phyloP scores from a whole-genome alignment of 2,329 filamentous ascomycete genomes.

The Trichoderma sp. region DNA sequence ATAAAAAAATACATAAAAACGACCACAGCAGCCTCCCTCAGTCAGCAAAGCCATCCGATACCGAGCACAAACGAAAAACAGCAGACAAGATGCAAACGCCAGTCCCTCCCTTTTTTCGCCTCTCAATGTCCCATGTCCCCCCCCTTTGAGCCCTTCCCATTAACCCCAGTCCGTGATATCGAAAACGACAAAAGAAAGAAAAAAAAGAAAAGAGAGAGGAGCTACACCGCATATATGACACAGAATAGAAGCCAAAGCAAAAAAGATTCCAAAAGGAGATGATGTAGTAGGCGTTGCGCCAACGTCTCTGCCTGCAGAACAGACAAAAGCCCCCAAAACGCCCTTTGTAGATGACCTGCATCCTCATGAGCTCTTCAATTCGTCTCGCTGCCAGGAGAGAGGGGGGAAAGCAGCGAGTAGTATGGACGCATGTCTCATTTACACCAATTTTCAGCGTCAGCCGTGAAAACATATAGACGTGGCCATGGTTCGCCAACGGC shows the following conservation, averaged over 20 bases:
- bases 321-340: background rate
- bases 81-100: constrained; percentile 9
- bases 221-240: constrained; percentile 6
- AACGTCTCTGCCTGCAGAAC: background rate
- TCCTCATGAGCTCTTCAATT: constrained; percentile 16
- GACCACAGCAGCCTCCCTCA: background rate
- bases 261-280: background rate
- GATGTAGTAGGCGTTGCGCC: constrained; percentile 1
- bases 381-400: background rate
- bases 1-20: background rate
- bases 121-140: background rate
- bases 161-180: constrained; percentile 1
- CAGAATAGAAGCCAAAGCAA: background rate
- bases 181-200: background rate
- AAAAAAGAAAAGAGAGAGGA: background rate
- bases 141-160: background rate
- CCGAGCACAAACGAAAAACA: background rate
- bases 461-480: background rate
- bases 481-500: background rate
- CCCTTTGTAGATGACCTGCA: constrained; percentile 20
- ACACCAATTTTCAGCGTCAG: background rate
- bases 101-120: constrained; percentile 2
- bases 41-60: background rate
- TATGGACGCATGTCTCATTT: constrained; percentile 7
- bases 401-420: background rate